A percentile compares a stretch with the other conserved stretches of the same genome.
These are phyloP conservation scores for Crithidia mellificae DNA, from an alignment of 208 protist species.

Conservation along the genomic window DNA sequence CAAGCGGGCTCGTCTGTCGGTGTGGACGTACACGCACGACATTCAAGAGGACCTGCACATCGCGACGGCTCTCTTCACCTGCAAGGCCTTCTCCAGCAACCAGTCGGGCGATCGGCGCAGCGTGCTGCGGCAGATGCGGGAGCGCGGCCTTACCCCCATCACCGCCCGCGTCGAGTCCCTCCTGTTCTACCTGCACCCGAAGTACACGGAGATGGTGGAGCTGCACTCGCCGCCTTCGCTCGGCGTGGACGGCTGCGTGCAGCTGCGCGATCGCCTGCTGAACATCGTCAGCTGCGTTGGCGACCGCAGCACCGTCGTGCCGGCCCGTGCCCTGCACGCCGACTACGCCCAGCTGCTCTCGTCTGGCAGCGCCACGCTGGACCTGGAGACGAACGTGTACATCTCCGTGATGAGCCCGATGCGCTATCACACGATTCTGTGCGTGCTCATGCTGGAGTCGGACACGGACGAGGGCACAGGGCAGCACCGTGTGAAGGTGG, in stretches of 20 bases:
- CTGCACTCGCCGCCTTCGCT: constrained; percentile 49
- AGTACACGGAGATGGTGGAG: constrained; percentile 47
- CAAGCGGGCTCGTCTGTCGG: constrained; percentile 16
- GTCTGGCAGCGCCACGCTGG: constrained; percentile 15
- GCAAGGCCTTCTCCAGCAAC: constrained; percentile 44
- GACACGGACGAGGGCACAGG: constrained; percentile 32
- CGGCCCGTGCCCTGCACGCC: constrained; percentile 25
- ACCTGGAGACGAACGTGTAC: constrained; percentile 32
- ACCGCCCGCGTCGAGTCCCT: constrained; percentile 53
- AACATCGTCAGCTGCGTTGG: constrained; percentile 53
- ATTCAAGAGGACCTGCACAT: constrained; percentile 65
- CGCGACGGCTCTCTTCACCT: constrained; percentile 71
- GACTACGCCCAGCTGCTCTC: constrained; percentile 41
- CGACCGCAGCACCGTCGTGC: constrained; percentile 47
- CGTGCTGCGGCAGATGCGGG: constrained; percentile 11
- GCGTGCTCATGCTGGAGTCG: constrained; percentile 43
- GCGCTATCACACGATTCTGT: constrained; percentile 45
- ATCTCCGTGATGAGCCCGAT: constrained; percentile 45
- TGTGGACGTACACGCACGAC: constrained; percentile 32
- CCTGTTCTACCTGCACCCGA: constrained; percentile 45
- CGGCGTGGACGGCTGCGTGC: constrained; percentile 34
- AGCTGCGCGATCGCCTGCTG: constrained; percentile 45
- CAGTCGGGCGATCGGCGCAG: constrained; percentile 9
- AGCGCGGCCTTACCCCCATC: constrained; percentile 35
- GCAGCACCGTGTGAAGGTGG: constrained; percentile 37